These are phyloP conservation scores for Daedaleopsis sinensis DNA, from an alignment of 768 basidiomycete species.

Conservation along the genomic window DNA sequence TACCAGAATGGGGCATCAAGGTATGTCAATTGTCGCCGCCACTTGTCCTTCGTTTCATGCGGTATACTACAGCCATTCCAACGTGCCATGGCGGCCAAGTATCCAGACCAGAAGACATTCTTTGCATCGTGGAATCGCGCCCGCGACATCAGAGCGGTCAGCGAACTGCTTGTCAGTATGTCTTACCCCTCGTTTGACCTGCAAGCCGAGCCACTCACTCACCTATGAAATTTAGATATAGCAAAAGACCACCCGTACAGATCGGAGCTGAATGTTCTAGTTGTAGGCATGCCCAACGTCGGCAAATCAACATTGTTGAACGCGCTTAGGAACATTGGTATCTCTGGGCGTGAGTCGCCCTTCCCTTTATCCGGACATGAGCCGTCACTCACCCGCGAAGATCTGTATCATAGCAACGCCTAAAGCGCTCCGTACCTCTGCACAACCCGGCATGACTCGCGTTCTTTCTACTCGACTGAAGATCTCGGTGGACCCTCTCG, in stretches of 20 bases:
- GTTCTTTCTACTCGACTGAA: constrained; percentile 88
- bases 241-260: constrained; percentile 70
- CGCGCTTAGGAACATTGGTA: constrained; percentile 83
- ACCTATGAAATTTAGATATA: constrained; percentile 49
- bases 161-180: constrained; percentile 74
- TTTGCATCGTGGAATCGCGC: constrained; percentile 75
- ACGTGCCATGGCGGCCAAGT: constrained; percentile 68
- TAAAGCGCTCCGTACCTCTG: constrained; percentile 88
- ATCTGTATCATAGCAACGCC: constrained; percentile 57
- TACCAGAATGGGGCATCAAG: constrained; percentile 85
- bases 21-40: constrained; percentile 44
- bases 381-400: not conserved
- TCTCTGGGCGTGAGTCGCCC: constrained; percentile 82
- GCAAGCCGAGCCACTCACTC: too few species aligned
- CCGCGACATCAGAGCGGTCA: constrained; percentile 65
- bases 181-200: constrained; percentile 28
- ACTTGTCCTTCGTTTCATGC: too few species aligned
- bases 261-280: constrained; percentile 83
- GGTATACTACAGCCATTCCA: constrained; percentile 61
- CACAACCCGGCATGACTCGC: constrained; percentile 89
- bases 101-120: constrained; percentile 67
- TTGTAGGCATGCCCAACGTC: constrained; percentile 99
- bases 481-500: constrained; percentile 74
- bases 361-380: constrained; percentile 6
- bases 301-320: constrained; percentile 96